A percentile compares a stretch with the other conserved stretches of the same genome.
These are phyloP conservation scores for Aegilops bicornis DNA, from an alignment of 176 grass and related monocot genomes.

Conservation along the genomic window DNA sequence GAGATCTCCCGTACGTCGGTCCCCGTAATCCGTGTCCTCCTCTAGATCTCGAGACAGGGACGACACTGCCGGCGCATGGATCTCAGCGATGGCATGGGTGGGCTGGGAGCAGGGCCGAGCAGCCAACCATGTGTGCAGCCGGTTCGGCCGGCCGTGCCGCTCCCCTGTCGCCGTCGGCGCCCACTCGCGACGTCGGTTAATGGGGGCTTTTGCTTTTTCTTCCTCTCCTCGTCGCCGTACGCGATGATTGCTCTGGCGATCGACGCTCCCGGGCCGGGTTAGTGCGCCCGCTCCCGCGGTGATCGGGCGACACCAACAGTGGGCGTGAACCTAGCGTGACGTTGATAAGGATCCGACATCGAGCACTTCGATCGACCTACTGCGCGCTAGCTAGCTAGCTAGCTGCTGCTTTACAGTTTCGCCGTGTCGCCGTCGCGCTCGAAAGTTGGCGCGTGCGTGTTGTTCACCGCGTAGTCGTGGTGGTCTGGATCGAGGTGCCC, in stretches of 20 bases:
- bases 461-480: neutral
- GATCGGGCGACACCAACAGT: neutral
- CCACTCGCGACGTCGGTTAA: neutral
- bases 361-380: neutral
- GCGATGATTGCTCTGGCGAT: neutral
- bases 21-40: neutral
- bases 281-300: neutral
- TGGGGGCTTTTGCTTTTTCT: neutral
- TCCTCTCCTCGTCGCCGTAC: neutral
- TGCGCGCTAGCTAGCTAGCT: too few species aligned
- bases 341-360: neutral
- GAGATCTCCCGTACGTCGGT: neutral
- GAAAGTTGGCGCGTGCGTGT: neutral
- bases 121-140: neutral
- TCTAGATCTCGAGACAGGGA: neutral
- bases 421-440: neutral
- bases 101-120: neutral
- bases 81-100: neutral
- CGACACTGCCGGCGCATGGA: neutral
- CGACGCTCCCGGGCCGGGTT: neutral
- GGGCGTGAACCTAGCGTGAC: neutral
- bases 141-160: neutral
- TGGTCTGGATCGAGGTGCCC: neutral
- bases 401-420: neutral
- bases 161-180: constrained; percentile 36